Base-by-base conservation (phyloP, 1,139 yeast genomes). In the Diutina ranongensis region DNA sequence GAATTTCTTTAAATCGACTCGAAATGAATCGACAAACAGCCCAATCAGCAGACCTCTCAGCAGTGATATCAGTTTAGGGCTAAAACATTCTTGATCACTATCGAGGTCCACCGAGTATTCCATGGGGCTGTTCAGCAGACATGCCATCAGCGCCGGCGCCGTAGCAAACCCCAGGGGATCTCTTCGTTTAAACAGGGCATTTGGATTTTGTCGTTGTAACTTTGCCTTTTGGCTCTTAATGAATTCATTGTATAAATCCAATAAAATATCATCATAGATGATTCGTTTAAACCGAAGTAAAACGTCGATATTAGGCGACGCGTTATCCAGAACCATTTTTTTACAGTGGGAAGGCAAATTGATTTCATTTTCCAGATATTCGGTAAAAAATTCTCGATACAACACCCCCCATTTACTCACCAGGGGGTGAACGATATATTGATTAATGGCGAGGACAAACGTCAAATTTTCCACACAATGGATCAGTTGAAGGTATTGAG, bases 381-480 rank as follows among this genome's bases (percentile, higher is more conserved):
- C 42, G 13, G 42, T 38, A 25, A 38, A 38, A 5, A 38, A 38
- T 10, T 38, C 42, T n/a, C 28, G 42, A 21, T 25, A 38, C 32
- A 38, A 22, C 42, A 38, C 42, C 15, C 15, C 9, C 42, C 42
- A 38, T 13, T 21, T 38, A 8, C 32, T 9, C 3, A 38, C 13
- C 42, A 38, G 42, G 21, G 42, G 42, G 13, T 8, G 13, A 12
- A 32, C 32, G 12, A 38, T 22, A 15, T 38, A 38, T 27, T 20
- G 42, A n/a, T 38, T 38, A n/a, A 38, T 38, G 20, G 42, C 42
- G n/a, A 38, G 22, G 42, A 38, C 42, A 25, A 38, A 38, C 31
- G 32, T 38, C 5, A 38, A 12, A 20, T 38, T 38, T 13, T 38
- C 42, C 21, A 38, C 42, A 16, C 42, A 38, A 19, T 38, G 42